A percentile compares a stretch with the other conserved stretches of the same genome.
Conservation (phyloP, 768 basidiomycete genomes). For the Trametes meyenii region DNA sequence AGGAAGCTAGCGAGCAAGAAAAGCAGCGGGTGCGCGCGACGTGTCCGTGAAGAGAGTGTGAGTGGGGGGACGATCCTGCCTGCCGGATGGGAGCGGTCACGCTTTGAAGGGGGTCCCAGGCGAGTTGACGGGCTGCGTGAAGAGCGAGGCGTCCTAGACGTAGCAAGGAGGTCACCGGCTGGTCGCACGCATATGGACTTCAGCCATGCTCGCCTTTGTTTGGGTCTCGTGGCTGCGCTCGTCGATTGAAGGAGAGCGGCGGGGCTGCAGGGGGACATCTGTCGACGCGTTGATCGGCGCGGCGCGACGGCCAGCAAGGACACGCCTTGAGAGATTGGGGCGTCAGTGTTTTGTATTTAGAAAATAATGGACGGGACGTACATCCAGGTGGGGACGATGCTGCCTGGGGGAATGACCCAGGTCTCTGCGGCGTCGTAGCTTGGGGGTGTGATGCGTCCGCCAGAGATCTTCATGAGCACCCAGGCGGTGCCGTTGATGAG, state of each 20-base stretch:
- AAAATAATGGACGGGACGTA: conserved; percentile 36
- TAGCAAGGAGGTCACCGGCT: conserved; percentile 1
- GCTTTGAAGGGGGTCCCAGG: too few relatives aligned
- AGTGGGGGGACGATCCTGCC: too few relatives aligned
- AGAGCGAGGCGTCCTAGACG: too few relatives aligned
- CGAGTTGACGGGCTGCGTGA: too few relatives aligned
- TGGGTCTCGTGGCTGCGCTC: conserved; percentile 5
- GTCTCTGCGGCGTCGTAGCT: conserved; percentile 65
- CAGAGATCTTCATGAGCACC: conserved; percentile 52
- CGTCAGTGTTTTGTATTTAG: neutral
- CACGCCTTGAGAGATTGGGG: neutral
- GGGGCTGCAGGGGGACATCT: conserved; percentile 11
- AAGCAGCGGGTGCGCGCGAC: too few relatives aligned
- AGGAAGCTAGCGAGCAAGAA: too few relatives aligned
- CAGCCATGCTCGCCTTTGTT: conserved; percentile 14
- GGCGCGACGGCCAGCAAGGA: conserved; percentile 2
- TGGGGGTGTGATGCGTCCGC: conserved; percentile 65
- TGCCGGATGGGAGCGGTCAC: too few relatives aligned
- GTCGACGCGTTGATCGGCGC: conserved; percentile 1
- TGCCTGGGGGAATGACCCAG: conserved; percentile 74
- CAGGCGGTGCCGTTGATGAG: conserved; percentile 73
- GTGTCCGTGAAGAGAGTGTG: too few relatives aligned
- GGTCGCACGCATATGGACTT: conserved; percentile 4
- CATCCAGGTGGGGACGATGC: conserved; percentile 72
- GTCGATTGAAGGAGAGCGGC: conserved; percentile 11